These are phyloP conservation scores for Viridothelium virens DNA, from an alignment of 495 filamentous ascomycete genomes.

Conservation along the genomic window DNA sequence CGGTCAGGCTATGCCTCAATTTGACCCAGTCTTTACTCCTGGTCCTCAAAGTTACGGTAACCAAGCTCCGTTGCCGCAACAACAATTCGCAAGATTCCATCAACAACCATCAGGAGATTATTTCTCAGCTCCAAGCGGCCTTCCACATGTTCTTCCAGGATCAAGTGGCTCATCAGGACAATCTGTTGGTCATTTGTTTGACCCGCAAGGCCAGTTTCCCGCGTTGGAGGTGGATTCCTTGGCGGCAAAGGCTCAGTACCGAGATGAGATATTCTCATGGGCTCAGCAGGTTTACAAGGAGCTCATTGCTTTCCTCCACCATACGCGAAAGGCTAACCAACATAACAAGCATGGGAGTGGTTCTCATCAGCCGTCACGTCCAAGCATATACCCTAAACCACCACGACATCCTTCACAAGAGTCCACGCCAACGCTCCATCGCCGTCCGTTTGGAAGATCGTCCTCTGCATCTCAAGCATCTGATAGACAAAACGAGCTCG, in stretches of 20 bases:
- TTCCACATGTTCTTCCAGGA: not conserved
- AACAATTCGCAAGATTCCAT: not conserved
- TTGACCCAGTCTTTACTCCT: not conserved
- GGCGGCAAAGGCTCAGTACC: slow-evolving; percentile 53
- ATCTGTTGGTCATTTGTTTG: not conserved
- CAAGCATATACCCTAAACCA: slow-evolving; percentile 56
- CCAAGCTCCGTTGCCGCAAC: not conserved
- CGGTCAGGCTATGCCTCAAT: not conserved
- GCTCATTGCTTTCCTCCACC: slow-evolving; percentile 67
- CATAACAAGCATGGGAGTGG: slow-evolving; percentile 36
- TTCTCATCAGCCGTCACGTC: slow-evolving; percentile 38
- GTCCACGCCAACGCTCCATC: not conserved
- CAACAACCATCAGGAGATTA: not conserved
- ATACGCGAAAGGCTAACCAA: slow-evolving; percentile 44
- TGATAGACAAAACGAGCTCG: slow-evolving; percentile 21
- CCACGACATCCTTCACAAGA: slow-evolving; percentile 40
- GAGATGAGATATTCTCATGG: slow-evolving; percentile 74
- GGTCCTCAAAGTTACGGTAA: not conserved
- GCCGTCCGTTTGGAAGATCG: slow-evolving; percentile 11
- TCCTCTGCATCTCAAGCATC: slow-evolving; percentile 34
- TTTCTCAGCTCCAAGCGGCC: not conserved
- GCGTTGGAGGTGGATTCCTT: slow-evolving; percentile 27
- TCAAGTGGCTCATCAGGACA: not conserved
- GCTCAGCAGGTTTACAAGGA: slow-evolving; percentile 86
- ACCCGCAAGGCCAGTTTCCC: slow-evolving; percentile 15